Evolutionary conservation across 352 stramenopile species (phyloP).

Genomic region (Globisporangium acanthophoron): DNA sequence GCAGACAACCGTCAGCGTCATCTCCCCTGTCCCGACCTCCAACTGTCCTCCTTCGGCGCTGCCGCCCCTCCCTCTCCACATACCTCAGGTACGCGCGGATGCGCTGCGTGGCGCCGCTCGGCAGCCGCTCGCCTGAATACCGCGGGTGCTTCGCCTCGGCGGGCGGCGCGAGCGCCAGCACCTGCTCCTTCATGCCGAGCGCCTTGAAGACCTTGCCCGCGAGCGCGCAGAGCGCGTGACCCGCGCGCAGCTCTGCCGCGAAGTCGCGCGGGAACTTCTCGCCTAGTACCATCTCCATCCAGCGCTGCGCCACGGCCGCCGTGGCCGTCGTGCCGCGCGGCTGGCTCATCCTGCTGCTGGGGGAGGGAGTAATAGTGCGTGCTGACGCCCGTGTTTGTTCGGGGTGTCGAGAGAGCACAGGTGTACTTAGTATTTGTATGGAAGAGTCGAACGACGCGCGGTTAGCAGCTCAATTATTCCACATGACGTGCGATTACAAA

Average conservation of each 20-base stretch:
- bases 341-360: neutral
- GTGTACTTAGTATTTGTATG: neutral
- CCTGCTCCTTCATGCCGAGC: constrained; percentile 69
- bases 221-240: constrained; percentile 57
- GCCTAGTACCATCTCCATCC: constrained; percentile 86
- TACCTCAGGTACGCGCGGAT: constrained; percentile 66
- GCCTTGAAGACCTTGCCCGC: constrained; percentile 71
- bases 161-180: constrained; percentile 8
- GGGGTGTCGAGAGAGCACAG: too few relatives aligned
- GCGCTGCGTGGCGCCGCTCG: constrained; percentile 30
- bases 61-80: neutral
- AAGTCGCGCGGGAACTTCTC: constrained; percentile 62
- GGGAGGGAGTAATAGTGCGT: neutral
- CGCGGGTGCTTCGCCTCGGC: neutral
- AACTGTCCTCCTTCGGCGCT: neutral
- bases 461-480: neutral
- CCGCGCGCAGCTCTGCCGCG: constrained; percentile 47
- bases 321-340: neutral
- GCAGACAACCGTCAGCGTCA: constrained; percentile 1
- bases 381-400: too few relatives aligned
- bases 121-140: constrained; percentile 2
- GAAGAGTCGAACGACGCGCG: neutral
- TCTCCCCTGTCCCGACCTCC: neutral
- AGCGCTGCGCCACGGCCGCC: constrained; percentile 54
- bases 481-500: neutral